phyloP scores from a whole-genome alignment of 2,329 filamentous ascomycete species.

The Plenodomus lindquistii region DNA sequence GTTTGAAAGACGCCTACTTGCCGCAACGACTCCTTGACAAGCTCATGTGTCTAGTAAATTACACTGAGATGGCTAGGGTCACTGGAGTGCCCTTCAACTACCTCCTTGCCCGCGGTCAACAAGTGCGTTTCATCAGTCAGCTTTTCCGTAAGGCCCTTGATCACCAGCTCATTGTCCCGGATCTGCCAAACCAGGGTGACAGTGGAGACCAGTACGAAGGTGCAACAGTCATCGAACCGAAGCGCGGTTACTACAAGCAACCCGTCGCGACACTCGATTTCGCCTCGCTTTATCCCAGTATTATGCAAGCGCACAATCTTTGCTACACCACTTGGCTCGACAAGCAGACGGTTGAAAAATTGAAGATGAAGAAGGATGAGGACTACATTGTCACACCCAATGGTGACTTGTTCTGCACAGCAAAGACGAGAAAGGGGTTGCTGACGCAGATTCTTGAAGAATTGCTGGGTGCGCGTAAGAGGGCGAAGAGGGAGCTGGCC shows the following conservation, averaged over 20 bases:
- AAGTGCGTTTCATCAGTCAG: constrained; percentile 97
- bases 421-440: constrained; percentile 86
- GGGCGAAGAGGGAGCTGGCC: constrained; percentile 87
- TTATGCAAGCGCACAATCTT: constrained; percentile 97
- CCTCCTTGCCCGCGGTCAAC: constrained; percentile 87
- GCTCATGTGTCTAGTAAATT: constrained; percentile 96
- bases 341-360: constrained; percentile 74
- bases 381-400: constrained; percentile 98
- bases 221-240: constrained; percentile 96
- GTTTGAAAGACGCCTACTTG: constrained; percentile 94
- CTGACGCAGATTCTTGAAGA: constrained; percentile 96
- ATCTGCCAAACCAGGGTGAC: constrained; percentile 68
- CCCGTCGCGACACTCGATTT: constrained; percentile 98
- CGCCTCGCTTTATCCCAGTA: constrained; percentile 95
- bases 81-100: constrained; percentile 98
- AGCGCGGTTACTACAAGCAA: constrained; percentile 89
- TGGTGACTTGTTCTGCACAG: constrained; percentile 88
- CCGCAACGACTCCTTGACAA: constrained; percentile 96
- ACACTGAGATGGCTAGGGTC: constrained; percentile 99
- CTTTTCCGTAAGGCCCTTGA: constrained; percentile 93
- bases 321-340: constrained; percentile 95
- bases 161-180: constrained; percentile 91
- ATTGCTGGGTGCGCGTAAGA: constrained; percentile 86
- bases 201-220: constrained; percentile 92
- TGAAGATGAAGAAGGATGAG: constrained; percentile 79